A percentile compares a stretch with the other conserved stretches of the same genome.
Evolutionary conservation across 2,329 filamentous ascomycete genomes (phyloP).

Genomic region (Hypoxylon rubiginosum): DNA sequence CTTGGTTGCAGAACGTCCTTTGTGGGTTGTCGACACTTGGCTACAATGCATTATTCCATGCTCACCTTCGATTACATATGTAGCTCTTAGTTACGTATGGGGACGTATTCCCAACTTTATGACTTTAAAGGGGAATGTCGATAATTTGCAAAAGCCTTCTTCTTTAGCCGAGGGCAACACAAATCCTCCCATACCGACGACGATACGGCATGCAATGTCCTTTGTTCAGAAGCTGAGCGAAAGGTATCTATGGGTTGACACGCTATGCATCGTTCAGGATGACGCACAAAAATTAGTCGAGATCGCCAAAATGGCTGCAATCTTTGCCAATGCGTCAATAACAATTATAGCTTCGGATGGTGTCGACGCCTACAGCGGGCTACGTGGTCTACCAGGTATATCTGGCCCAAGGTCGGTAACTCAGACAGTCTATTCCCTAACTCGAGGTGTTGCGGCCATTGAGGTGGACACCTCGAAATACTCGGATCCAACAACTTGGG

Average conservation of each 20-base stretch:
- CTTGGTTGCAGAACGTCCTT: neutral
- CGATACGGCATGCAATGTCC: neutral
- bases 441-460: neutral
- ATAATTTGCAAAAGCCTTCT: neutral
- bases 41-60: neutral
- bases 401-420: neutral
- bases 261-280: conserved; percentile 1
- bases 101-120: neutral
- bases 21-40: neutral
- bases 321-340: neutral
- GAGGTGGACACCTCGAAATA: neutral
- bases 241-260: neutral
- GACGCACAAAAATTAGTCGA: neutral
- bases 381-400: neutral
- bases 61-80: neutral
- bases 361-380: neutral
- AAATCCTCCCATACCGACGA: neutral
- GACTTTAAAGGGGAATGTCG: neutral
- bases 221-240: neutral
- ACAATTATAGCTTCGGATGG: neutral
- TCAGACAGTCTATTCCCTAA: neutral
- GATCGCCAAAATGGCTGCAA: neutral
- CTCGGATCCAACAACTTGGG: neutral
- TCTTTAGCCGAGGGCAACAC: neutral
- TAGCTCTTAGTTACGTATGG: conserved; percentile 1